Conservation (phyloP, 306 rosid species). For the Astragalus glycyphyllos region DNA sequence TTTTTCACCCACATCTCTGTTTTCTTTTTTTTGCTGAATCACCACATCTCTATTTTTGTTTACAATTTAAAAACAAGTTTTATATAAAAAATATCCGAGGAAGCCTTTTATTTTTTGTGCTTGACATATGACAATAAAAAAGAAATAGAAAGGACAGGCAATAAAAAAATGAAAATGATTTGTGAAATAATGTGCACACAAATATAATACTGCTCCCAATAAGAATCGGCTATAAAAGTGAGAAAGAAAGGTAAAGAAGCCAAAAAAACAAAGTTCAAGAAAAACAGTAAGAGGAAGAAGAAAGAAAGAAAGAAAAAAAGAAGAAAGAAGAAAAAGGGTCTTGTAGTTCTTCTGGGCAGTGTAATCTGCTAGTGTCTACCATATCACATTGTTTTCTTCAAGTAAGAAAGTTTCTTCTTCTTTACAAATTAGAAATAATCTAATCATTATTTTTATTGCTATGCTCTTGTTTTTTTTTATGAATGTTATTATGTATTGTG, state of each 20-base stretch:
- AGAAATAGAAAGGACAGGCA: not conserved
- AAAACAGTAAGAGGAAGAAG: not conserved
- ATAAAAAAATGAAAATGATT: not conserved
- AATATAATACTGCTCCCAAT: not conserved
- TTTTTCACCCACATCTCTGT: not conserved
- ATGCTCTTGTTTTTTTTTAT: not conserved
- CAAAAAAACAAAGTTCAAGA: conserved; percentile 13
- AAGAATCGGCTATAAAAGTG: conserved; percentile 42
- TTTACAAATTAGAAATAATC: not conserved
- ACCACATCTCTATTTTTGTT: not conserved
- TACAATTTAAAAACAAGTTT: not conserved
- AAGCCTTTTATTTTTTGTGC: not conserved
- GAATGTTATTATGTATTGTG: not conserved
- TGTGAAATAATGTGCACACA: not conserved
- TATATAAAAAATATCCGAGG: conserved; percentile 3
- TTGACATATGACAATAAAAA: not conserved
- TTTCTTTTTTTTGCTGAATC: not conserved
- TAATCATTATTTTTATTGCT: not conserved
- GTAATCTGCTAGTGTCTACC: not conserved
- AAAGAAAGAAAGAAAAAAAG: not conserved
- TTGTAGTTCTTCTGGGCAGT: not conserved
- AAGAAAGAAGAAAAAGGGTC: not conserved
- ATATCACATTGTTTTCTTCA: conserved; percentile 25
- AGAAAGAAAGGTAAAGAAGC: not conserved
- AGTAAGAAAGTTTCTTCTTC: not conserved